Evolutionary conservation across 2,329 filamentous ascomycete genomes (phyloP).

Genomic region (Diaporthe vaccinii): DNA sequence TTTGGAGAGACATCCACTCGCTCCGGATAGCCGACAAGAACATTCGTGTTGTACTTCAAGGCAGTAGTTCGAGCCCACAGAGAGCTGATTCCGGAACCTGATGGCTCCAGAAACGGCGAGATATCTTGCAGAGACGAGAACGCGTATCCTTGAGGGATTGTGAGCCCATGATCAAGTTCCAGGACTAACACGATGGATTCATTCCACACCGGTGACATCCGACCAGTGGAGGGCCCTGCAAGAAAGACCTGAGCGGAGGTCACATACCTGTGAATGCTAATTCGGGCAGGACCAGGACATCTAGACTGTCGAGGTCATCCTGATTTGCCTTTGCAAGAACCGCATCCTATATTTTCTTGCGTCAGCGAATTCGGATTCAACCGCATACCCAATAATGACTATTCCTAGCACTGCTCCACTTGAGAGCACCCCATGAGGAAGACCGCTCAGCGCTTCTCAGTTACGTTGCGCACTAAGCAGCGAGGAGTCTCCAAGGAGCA

Average conservation of each 20-base stretch:
- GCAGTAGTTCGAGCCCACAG: slow-evolving; percentile 80
- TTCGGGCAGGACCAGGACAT: slow-evolving; percentile 81
- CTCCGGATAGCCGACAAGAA: slow-evolving; percentile 83
- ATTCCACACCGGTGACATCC: too few species aligned
- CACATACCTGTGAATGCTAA: slow-evolving; percentile 78
- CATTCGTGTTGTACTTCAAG: slow-evolving; percentile 74
- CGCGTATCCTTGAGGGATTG: slow-evolving; percentile 73
- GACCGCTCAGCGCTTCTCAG: background rate
- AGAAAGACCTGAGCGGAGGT: too few species aligned
- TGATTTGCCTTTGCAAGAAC: slow-evolving; percentile 68
- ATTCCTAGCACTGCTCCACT: too few species aligned
- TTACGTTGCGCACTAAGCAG: background rate
- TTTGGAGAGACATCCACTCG: slow-evolving; percentile 64
- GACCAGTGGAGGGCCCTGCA: too few species aligned
- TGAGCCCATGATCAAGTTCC: too few species aligned
- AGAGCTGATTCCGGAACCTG: slow-evolving; percentile 75
- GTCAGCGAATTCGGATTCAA: background rate
- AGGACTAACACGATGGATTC: too few species aligned
- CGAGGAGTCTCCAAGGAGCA: too few species aligned
- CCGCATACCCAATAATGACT: too few species aligned
- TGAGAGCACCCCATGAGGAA: too few species aligned
- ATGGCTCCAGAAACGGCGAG: slow-evolving; percentile 75
- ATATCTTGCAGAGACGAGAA: slow-evolving; percentile 79
- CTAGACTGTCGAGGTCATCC: slow-evolving; percentile 71
- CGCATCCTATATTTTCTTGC: slow-evolving; percentile 55